Base-by-base conservation (phyloP, 768 basidiomycete species). In the Suillus subluteus region DNA sequence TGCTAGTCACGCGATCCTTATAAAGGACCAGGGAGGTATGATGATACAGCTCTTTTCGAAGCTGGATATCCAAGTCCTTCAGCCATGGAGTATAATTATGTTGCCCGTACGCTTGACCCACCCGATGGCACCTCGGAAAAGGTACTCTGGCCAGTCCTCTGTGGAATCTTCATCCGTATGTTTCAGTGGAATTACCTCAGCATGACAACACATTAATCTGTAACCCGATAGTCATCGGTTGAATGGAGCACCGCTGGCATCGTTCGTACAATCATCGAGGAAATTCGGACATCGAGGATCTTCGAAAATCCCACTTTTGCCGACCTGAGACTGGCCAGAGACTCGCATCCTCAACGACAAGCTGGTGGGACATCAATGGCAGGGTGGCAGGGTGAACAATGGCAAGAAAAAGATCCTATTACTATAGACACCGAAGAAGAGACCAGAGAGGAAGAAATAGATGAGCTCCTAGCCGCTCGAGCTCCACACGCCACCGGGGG, bases 251-350 rank as follows among this genome's bases (percentile, higher is more conserved):
- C 26, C 9, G 59, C 26, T 61, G 26, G 26, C 30, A 13, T 43
- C 11, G 41, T 61, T 43, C 18, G 21, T 21, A 43, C 26, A 43
- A 43, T 61, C 41, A 21, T 61, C 3, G 26, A 61, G 13, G 41
- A 61, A 61, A 61, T 61, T 43, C 59, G 41, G 41, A 6, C 40
- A 13, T 61, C 59, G 4, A 7, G 18, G 3, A 43, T 61, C 18
- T 26, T 61, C 26, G 59, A 61, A 43, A 61, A 61, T 11, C 59
- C 59, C 12, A 61, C 18, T 61, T 61, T 61, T 26, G 30, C 26
- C 1, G 11, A 43, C 6, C 6, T 61, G 18, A 32, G 41, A 61
- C 26, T 3, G 3, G 59, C 59, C 18, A 61, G 59, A 21, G 18
- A 32, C 12, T 21, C 41, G 23, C 13, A 26, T 30, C n/a, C 6